Conservation (phyloP, 345 rosid genomes). For the Ceriops tagal region DNA sequence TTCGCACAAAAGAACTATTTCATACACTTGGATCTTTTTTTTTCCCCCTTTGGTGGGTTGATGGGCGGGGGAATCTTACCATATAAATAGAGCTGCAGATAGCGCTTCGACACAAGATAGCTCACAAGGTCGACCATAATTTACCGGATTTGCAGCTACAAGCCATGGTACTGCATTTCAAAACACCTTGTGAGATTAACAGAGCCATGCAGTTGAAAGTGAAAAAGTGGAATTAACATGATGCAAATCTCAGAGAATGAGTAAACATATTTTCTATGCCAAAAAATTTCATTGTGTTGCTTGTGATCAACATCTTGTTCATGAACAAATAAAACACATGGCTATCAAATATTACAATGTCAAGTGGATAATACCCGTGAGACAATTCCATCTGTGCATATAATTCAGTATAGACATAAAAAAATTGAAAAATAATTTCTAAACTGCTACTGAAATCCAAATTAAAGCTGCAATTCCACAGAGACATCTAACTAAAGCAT, state of each 20-base stretch:
- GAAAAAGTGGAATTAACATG: no score
- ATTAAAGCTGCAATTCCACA: no score
- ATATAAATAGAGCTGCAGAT: constrained; percentile 83
- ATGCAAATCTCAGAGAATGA: neutral
- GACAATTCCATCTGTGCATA: neutral
- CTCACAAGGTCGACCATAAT: constrained; percentile 92
- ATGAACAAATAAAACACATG: no score
- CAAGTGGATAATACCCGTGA: neutral
- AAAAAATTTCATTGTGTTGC: no score
- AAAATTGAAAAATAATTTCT: no score
- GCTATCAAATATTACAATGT: neutral
- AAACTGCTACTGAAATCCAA: no score
- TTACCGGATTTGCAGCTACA: constrained; percentile 98
- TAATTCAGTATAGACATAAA: no score
- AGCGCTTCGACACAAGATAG: constrained; percentile 95
- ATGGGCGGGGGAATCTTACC: constrained; percentile 37
- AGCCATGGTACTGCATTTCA: constrained; percentile 88
- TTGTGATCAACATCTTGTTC: no score
- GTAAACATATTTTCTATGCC: no score
- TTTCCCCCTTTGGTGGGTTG: neutral
- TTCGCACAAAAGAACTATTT: no score
- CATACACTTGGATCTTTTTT: no score
- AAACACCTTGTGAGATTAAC: constrained; percentile 8
- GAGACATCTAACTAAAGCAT: no score
- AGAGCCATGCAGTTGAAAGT: neutral